Evolutionary conservation across 2,329 filamentous ascomycete species (phyloP), one percentile per base, ranked within the genome.

Genomic region (Arthrocladium fulminans): DNA sequence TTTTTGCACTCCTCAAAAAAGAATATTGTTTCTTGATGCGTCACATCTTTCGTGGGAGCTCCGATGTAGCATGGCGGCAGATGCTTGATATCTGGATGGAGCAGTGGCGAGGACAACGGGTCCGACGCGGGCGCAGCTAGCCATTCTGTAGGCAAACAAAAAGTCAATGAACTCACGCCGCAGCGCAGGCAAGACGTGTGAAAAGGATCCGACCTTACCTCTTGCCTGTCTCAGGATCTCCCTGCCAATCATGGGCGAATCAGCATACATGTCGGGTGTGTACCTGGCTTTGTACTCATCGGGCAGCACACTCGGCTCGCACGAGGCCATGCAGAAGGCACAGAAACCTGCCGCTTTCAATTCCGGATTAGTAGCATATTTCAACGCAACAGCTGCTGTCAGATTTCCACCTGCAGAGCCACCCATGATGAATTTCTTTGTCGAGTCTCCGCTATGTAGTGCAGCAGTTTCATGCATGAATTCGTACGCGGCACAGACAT

Each of bases 321-420:
- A 43, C 4, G 13, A 17, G 10, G 22, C 6, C 20, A 40, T 38
- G 19, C 5, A 46, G 60, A 1, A 56, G 63, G 8, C 55, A 52
- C 37, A 66, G 37, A 2, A 51, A 49, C 41, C 54, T 54, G 37
- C 60, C 56, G 10, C 53, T 55, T 10, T 63, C 52, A 39, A 65
- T 60, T 17, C 51, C 48, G 3, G 57, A 52, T 2, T 62, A 44
- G 39, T 49, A 34, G 19, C 41, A 27, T 35, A 25, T 39, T 32
- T 57, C 19, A 67, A 51, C 2, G 52, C 51, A 2, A 66, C 27
- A 8, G 60, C 62, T 3, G 63, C 60, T 2, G 65, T 65, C 63
- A 67, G 63, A 47, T 65, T 65, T 2, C 64, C 63, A n/a, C 63
- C 64, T 3, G 62, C 63, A 23, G 56, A 60, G 46, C 66, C 63